Percentiles rank a stretch among this genome's conserved stretches.
Evolutionary conservation across 257 asterid species (phyloP).

Genomic region (Nicotiana tomentosiformis): DNA sequence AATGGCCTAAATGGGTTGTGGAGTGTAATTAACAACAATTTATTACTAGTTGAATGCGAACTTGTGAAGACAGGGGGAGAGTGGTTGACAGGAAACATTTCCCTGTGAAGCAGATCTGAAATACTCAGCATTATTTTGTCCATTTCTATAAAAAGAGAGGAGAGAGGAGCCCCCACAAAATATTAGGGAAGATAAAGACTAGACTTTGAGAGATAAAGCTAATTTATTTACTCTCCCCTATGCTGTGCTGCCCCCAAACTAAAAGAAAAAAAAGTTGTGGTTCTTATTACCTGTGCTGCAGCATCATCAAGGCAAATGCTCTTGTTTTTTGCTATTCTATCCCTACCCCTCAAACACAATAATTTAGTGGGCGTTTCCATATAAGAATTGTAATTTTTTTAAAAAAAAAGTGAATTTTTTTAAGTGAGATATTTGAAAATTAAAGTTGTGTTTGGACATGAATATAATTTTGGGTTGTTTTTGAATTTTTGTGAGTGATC

Average conservation of each 20-base stretch:
- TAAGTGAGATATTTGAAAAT: too few species aligned
- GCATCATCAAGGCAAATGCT: not conserved
- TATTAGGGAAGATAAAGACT: conserved; percentile 1
- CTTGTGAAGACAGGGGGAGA: not conserved
- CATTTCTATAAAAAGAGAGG: not conserved
- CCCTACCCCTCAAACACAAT: not conserved
- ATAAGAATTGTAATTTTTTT: too few species aligned
- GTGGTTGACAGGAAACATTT: not conserved
- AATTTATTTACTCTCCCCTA: not conserved
- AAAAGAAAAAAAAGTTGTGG: not conserved
- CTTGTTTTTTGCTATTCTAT: not conserved
- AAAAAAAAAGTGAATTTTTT: too few species aligned
- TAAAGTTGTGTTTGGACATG: too few species aligned
- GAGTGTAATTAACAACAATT: not conserved
- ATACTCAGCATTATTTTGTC: conserved; percentile 1
- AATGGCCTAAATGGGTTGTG: too few species aligned
- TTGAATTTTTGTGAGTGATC: too few species aligned
- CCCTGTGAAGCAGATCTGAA: not conserved
- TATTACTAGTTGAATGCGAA: not conserved
- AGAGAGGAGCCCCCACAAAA: not conserved
- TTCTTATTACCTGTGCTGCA: not conserved
- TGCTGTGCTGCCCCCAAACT: not conserved
- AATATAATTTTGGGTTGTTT: too few species aligned
- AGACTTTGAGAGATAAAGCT: not conserved
- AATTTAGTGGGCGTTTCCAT: not conserved